phyloP scores from a whole-genome alignment of 1,284 basidiomycete species.

The Uromyces viciae-fabae region DNA sequence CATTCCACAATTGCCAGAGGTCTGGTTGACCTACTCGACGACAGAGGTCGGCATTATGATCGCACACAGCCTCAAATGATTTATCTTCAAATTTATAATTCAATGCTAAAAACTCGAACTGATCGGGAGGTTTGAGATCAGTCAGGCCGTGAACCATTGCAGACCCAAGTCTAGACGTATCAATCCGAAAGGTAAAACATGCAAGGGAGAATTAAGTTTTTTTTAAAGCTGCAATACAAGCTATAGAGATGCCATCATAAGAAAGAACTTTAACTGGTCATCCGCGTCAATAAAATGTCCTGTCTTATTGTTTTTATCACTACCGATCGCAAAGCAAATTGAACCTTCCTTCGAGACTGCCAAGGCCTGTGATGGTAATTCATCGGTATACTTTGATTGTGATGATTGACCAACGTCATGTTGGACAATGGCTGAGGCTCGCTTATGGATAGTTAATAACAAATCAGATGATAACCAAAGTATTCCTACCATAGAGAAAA shows the following conservation, averaged over 20 bases:
- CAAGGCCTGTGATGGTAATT: conserved; percentile 31
- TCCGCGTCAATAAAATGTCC: neutral
- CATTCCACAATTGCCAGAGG: conserved; percentile 26
- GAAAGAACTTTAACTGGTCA: conserved; percentile 25
- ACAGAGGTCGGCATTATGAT: conserved; percentile 29
- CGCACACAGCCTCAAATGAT: conserved; percentile 24
- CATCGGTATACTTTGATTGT: conserved; percentile 20
- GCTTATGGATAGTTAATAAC: conserved; percentile 26
- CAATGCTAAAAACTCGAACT: conserved; percentile 18
- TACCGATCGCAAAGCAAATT: conserved; percentile 15
- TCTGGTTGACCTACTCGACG: neutral
- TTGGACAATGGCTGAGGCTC: conserved; percentile 29
- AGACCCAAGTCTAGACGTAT: neutral
- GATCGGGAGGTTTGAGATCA: neutral
- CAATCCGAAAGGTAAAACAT: no score
- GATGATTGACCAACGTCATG: conserved; percentile 29
- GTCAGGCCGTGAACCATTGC: conserved; percentile 8
- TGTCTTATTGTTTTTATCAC: no score
- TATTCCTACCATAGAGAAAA: conserved; percentile 18
- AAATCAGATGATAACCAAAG: conserved; percentile 29
- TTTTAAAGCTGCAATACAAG: no score
- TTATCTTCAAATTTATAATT: conserved; percentile 27
- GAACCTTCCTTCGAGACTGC: conserved; percentile 21
- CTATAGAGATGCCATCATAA: no score
- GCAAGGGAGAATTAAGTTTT: no score